Base-by-base conservation (phyloP, 2,329 filamentous ascomycete species). In the Shiraia bambusicola region DNA sequence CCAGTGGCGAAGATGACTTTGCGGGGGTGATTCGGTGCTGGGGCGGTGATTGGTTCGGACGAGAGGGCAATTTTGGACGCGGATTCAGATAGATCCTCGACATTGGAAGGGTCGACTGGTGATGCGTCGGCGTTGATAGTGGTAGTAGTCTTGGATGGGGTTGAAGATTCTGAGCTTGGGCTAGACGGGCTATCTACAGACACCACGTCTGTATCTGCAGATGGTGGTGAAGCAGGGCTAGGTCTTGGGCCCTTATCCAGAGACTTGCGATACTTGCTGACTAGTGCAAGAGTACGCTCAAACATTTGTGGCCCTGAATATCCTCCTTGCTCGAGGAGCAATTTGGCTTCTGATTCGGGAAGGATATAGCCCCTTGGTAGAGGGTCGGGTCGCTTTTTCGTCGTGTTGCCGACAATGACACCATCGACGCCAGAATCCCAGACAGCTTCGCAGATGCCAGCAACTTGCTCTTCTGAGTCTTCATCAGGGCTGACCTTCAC, bases 401-500 rank as follows among this genome's bases (percentile, higher is more conserved):
- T 98, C 0, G 93, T 98, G 74, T 98, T 98, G 9, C 92, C 93
- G 3, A 98, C 92, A 49, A 98, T 96, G 26, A 98, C 83, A 19
- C 93, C 93, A 58, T 96, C 91, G 2, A 97, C 91, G 6, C 91
- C 91, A 46, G 87, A 89, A 26, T 66, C 59, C 64, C 64, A 67
- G 10, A 67, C 57, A 2, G 65, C 54, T 56, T 90, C 81, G 47
- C 89, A 92, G 41, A 98, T 95, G 7, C 91, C 93, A 29, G 84
- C 79, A 47, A 98, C 81, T 66, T 98, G 90, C 41, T 83, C 76
- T 37, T 90, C 83, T 14, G 86, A 82, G 65, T 96, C 89, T 71
- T 97, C 93, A 58, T 98, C 93, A 0, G 93, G 93, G 45, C 88
- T 95, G 14, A 98, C 92, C 75, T 98, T 98, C 59, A 98, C 93